These are phyloP conservation scores for Eragrostis curvula DNA, from an alignment of 176 grass and related monocot genomes.

Conservation along the genomic window DNA sequence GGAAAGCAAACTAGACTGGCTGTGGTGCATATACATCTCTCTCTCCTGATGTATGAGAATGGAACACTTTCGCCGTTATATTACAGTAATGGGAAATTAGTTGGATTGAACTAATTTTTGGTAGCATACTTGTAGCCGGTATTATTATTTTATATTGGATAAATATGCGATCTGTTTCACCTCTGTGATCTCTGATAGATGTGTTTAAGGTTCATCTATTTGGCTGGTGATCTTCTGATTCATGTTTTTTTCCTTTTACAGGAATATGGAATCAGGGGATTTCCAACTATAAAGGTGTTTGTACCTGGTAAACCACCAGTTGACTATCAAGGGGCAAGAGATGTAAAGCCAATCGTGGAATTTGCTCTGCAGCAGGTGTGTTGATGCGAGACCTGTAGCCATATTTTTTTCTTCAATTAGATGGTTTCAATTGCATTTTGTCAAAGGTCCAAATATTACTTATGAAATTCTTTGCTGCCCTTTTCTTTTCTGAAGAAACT, in stretches of 20 bases:
- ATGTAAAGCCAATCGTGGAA: conserved; percentile 92
- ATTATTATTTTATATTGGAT: not conserved
- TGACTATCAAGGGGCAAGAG: conserved; percentile 96
- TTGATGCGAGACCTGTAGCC: conserved; percentile 4
- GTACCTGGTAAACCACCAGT: conserved; percentile 88
- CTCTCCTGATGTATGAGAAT: not conserved
- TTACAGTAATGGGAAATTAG: not conserved
- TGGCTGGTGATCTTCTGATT: not conserved
- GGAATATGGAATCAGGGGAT: conserved; percentile 96
- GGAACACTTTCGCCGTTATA: not conserved
- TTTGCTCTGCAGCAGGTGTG: conserved; percentile 91
- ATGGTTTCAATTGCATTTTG: conserved; percentile 19
- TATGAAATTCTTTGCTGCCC: not conserved
- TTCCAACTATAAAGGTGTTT: conserved; percentile 97
- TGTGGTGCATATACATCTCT: not conserved
- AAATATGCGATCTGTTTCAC: conserved; percentile 27
- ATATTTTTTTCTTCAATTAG: conserved; percentile 18
- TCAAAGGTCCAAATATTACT: not conserved
- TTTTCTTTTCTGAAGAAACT: conserved; percentile 24
- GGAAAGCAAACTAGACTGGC: not conserved
- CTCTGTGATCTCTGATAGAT: not conserved
- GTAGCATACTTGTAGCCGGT: not conserved
- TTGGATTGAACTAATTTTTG: not conserved
- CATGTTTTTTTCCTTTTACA: conserved; percentile 34
- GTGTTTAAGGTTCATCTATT: not conserved